Evolutionary conservation across 2,329 filamentous ascomycete species (phyloP), one percentile per base, ranked within the genome.

Genomic region (Falciphora oryzae): DNA sequence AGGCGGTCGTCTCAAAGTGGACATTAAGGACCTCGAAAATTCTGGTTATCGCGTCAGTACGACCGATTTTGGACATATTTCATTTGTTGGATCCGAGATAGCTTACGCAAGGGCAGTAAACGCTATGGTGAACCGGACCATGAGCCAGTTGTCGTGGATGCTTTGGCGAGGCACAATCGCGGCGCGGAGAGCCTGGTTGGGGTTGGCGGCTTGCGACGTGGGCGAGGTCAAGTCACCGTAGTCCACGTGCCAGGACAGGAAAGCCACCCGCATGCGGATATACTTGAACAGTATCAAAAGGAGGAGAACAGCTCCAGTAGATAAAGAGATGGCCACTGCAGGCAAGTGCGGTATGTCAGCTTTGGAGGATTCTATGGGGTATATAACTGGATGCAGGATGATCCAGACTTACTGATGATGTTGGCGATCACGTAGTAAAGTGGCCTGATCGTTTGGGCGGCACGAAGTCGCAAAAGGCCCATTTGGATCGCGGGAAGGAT

Each of bases 61-160:
- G 4, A 14, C 38, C 18, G 44, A 18, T 5, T 2, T 32, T 0
- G 8, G 29, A 16, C 14, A 16, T 16, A 0, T 7, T 25, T 28
- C 2, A 28, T 57, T 16, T 59, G n/a, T 38, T 25, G 18, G n/a
- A 4, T 28, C 44, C 3, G 11, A 35, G 38, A 11, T 44, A 32
- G 63, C 73, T 68, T 66, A 77, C 75, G 75, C 72, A 57, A 81
- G 68, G 14, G 79, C 73, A 3, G 77, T 64, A 65, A 81, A 81
- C 2, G 74, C 79, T 16, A 81, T 73, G 1, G 75, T 75, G 66
- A 82, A 82, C 13, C 80, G 77, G 8, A 77, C 71, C 7, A 82
- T 68, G 6, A 82, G 73, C 73, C 78, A 81, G 57, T 71, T 73
- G 67, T 82, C 79, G 67, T 81, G 82, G 13, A 80, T 79, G 31